Percentiles rank a stretch among this genome's conserved stretches.
Conservation (phyloP, 2,329 filamentous ascomycete species). For the Cryphonectria parasitica region DNA sequence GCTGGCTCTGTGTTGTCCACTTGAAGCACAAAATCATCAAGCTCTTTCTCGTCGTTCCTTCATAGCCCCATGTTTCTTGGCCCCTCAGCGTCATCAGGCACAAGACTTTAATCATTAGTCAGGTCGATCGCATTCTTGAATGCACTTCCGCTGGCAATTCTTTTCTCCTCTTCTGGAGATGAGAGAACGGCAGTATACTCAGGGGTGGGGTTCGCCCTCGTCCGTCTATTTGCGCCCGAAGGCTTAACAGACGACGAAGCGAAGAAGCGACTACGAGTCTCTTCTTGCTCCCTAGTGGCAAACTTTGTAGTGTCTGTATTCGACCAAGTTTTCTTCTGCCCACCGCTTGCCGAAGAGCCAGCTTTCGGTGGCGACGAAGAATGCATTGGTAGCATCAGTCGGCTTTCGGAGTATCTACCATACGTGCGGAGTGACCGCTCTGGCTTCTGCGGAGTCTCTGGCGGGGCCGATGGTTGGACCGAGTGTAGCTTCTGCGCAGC, state of each 20-base stretch:
- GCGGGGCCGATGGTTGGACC: not conserved
- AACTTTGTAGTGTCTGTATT: not conserved
- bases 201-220: not conserved
- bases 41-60: not conserved
- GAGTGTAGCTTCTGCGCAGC: not conserved
- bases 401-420: not conserved
- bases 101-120: conserved; percentile 17
- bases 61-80: not conserved
- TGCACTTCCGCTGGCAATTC: not conserved
- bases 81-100: not conserved
- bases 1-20: not conserved
- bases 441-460: not conserved
- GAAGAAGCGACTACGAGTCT: not conserved
- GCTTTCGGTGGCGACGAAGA: conserved; percentile 20
- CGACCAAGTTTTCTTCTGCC: not conserved
- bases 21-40: not conserved
- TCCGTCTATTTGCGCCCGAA: not conserved
- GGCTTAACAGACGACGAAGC: not conserved
- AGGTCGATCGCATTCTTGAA: conserved; percentile 19
- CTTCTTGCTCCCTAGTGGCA: not conserved
- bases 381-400: conserved; percentile 9
- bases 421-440: not conserved
- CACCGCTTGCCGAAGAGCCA: not conserved
- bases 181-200: not conserved
- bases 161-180: not conserved